Conservation (phyloP, 2,329 filamentous ascomycete species). For the Cordyceps tenuipes region DNA sequence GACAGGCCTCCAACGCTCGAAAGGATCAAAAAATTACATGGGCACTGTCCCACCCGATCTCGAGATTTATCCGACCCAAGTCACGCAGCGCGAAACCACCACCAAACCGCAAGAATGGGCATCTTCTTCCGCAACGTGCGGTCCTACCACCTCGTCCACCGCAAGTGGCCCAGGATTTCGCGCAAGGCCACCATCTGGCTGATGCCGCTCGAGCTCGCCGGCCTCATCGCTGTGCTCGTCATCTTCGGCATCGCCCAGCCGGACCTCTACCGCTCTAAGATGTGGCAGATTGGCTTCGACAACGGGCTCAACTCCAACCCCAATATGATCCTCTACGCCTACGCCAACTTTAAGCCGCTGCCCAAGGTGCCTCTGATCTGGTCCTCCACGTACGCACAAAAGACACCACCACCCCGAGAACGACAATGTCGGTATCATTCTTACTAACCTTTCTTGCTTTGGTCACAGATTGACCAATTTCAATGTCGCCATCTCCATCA, state of each 20-base stretch:
- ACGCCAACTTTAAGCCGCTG: slow-evolving; percentile 59
- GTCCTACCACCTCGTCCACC: slow-evolving; percentile 48
- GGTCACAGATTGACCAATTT: slow-evolving; percentile 57
- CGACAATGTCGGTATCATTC: neutral
- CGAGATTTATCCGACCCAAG: too few relatives aligned
- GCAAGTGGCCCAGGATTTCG: slow-evolving; percentile 43
- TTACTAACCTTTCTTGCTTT: neutral
- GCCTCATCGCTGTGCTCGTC: slow-evolving; percentile 57
- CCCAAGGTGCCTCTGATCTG: slow-evolving; percentile 61
- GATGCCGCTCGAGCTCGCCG: slow-evolving; percentile 57
- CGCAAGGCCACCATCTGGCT: slow-evolving; percentile 52
- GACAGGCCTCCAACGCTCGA: neutral
- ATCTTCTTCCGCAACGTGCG: neutral
- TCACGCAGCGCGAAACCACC: too few relatives aligned
- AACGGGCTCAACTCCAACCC: slow-evolving; percentile 70
- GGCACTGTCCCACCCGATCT: too few relatives aligned
- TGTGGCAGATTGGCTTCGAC: slow-evolving; percentile 66
- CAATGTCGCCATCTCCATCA: slow-evolving; percentile 68
- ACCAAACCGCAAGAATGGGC: slow-evolving; percentile 1
- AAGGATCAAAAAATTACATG: too few relatives aligned
- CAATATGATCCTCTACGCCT: slow-evolving; percentile 59
- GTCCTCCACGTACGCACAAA: slow-evolving; percentile 56
- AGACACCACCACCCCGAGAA: neutral
- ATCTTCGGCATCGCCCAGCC: slow-evolving; percentile 68
- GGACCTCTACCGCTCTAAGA: slow-evolving; percentile 59